Percentiles rank a stretch among this genome's conserved stretches.
Evolutionary conservation across 352 stramenopile genomes (phyloP).

Genomic region (Pythium aristosporum): DNA sequence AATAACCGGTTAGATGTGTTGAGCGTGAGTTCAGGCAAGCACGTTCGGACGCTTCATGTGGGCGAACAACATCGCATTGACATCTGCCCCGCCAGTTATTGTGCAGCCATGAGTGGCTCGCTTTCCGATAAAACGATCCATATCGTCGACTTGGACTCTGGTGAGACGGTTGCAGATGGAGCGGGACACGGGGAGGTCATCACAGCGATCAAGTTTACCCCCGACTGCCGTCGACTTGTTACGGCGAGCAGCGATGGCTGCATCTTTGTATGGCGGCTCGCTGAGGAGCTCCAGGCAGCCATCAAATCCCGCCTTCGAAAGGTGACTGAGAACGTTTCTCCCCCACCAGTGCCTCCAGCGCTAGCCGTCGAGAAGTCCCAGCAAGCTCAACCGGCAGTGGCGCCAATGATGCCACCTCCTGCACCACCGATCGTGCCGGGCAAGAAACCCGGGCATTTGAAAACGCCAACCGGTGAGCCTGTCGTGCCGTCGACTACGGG

Average conservation of each 20-base stretch:
- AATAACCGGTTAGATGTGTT: slow-evolving; percentile 86
- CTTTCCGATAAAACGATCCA: slow-evolving; percentile 83
- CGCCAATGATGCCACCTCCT: slow-evolving; percentile 28
- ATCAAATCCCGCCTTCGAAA: slow-evolving; percentile 60
- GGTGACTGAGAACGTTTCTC: slow-evolving; percentile 31
- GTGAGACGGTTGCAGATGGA: slow-evolving; percentile 73
- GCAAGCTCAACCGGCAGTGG: background rate
- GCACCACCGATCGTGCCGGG: slow-evolving; percentile 22
- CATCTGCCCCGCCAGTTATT: slow-evolving; percentile 63
- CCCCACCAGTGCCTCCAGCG: slow-evolving; percentile 30
- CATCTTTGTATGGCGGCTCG: slow-evolving; percentile 87
- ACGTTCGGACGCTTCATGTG: slow-evolving; percentile 54
- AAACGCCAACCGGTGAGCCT: background rate
- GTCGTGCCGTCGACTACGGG: background rate
- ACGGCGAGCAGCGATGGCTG: slow-evolving; percentile 82
- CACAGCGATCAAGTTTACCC: slow-evolving; percentile 82
- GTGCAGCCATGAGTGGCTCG: slow-evolving; percentile 80
- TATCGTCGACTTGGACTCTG: slow-evolving; percentile 80
- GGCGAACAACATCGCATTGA: slow-evolving; percentile 74
- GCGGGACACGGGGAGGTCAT: slow-evolving; percentile 84
- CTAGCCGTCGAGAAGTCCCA: slow-evolving; percentile 4
- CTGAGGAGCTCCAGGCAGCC: slow-evolving; percentile 64
- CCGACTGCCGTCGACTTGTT: slow-evolving; percentile 84
- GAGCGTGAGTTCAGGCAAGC: slow-evolving; percentile 57
- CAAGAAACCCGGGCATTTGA: slow-evolving; percentile 5